Base-by-base conservation (phyloP, 768 basidiomycete species). In the Lactarius akahatsu region DNA sequence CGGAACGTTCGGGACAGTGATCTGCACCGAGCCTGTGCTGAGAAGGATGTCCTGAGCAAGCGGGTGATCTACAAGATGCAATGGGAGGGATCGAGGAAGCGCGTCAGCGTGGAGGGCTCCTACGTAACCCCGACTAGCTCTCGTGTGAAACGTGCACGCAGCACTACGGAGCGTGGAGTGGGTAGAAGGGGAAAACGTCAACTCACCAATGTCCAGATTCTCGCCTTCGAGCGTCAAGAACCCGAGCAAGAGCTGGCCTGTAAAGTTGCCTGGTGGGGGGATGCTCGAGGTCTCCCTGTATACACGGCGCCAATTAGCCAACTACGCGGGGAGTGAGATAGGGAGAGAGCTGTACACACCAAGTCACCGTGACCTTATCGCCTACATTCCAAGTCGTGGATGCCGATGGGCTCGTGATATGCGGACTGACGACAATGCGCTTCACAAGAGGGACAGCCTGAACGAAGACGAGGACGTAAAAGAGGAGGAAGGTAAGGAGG, bases 191-290 rank as follows among this genome's bases (percentile, higher is more conserved):
- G 32, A 20, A 30, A 3, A 15, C 20, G 45, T 18, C 38, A 4
- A 73, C 84, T 67, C 66, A 86, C 86, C 55, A 32, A 85, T 75
- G 67, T 86, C 79, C 71, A 86, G 83, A 60, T 79, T 80, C 60
- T 65, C 69, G 26, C 68, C 67, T 62, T 74, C 73, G 62, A 71
- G 71, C 69, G 72, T 66, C 63, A 71, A 13, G 67, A 77, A 77
- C 15, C 86, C 86, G 26, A 87, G 79, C 5, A 85, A 71, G 56
- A 86, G 66, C 36, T 75, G 30, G 7, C 86, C 77, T 5, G 77
- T 80, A 4, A 75, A 73, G 66, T 76, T 73, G 32, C 72, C 74
- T 45, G 78, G 74, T 3, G 23, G n/a, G 4, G 85, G 85, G 34
- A 87, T 72, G 52, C 75, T 66, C 45, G 70, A 62, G 0, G 73